Base-by-base conservation (phyloP, 2,329 filamentous ascomycete genomes). In the Pyrenophora tritici-repentis region DNA sequence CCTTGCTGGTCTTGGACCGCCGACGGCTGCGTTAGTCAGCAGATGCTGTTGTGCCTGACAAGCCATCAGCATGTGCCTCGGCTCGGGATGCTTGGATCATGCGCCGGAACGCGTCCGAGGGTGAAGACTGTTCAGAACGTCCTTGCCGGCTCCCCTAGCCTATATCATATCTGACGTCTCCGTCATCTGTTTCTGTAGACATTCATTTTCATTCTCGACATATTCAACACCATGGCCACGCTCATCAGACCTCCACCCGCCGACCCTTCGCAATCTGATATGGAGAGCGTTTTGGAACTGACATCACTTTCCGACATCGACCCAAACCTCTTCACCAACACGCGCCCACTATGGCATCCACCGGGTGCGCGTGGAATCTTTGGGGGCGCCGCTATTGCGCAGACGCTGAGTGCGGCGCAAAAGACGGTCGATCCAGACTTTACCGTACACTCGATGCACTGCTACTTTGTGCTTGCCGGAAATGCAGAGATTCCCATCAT, bases 381-480 rank as follows among this genome's bases (percentile, higher is more conserved):
- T 68, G 94, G 94, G 71, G 92, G 92, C 59, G 86, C 89, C 49
- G 91, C 95, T 32, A 97, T 99, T 63, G 92, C 93, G 40, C 93
- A 97, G 80, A 92, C 84, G 67, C 86, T 97, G 20, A 83, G 89
- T 38, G 91, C 94, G 2, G 94, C 91, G 18, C 91, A 96, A 74
- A 85, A 86, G 68, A 99, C 94, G 7, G 90, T 99, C 2, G 87
- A 88, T 0, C 73, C 79, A 20, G 81, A 89, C 70, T 97, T 96
- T 75, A 83, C 86, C 53, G 86, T 94, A 42, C 94, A 99, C 79
- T 93, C 88, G 70, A 97, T 96, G 89, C 94, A 99, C 82, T 97
- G 94, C 83, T 99, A 97, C 79, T 99, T 99, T 74, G 86, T 99
- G 29, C 86, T 97, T 2, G 92, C 93, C 4, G 94, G 94, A 22